Percentiles rank a stretch among this genome's conserved stretches.
Conservation (phyloP, 371 early-diverging fungal genomes). For the Nematocida major region DNA sequence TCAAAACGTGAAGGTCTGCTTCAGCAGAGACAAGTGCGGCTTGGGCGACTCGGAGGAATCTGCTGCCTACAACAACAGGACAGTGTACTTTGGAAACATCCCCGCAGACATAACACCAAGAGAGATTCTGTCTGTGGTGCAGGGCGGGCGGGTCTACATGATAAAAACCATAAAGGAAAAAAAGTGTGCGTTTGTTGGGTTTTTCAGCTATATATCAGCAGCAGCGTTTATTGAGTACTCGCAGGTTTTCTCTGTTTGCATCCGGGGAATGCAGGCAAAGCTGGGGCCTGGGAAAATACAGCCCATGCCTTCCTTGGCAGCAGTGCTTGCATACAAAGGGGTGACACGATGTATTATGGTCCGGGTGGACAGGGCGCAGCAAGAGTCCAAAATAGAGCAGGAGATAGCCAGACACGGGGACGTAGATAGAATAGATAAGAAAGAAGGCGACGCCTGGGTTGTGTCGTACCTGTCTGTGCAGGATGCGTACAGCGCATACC, state of each 20-base stretch:
- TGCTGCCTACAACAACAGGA: slow-evolving; percentile 12
- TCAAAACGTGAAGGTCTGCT: slow-evolving; percentile 5
- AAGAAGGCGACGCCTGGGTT: background rate
- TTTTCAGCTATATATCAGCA: slow-evolving; percentile 39
- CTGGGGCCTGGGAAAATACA: slow-evolving; percentile 30
- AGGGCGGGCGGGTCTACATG: slow-evolving; percentile 20
- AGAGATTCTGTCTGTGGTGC: slow-evolving; percentile 23
- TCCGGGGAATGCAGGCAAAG: slow-evolving; percentile 25
- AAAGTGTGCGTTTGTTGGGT: slow-evolving; percentile 44
- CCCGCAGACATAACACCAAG: slow-evolving; percentile 17
- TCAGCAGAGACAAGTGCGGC: slow-evolving; percentile 37
- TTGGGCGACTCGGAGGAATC: background rate
- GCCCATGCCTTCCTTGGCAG: slow-evolving; percentile 4
- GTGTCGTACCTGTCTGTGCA: slow-evolving; percentile 2
- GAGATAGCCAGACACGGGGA: slow-evolving; percentile 32
- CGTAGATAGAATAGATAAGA: slow-evolving; percentile 11
- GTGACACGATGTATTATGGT: slow-evolving; percentile 1
- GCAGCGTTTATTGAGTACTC: slow-evolving; percentile 42
- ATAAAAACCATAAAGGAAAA: slow-evolving; percentile 35
- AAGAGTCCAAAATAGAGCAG: background rate
- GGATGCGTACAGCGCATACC: slow-evolving; percentile 20
- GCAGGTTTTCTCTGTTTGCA: background rate
- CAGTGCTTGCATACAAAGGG: slow-evolving; percentile 24
- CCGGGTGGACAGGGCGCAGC: background rate
- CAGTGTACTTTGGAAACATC: slow-evolving; percentile 42